A percentile compares a stretch with the other conserved stretches of the same genome.
phyloP scores from a whole-genome alignment of 345 rosid genomes.

The Brassica incana region DNA sequence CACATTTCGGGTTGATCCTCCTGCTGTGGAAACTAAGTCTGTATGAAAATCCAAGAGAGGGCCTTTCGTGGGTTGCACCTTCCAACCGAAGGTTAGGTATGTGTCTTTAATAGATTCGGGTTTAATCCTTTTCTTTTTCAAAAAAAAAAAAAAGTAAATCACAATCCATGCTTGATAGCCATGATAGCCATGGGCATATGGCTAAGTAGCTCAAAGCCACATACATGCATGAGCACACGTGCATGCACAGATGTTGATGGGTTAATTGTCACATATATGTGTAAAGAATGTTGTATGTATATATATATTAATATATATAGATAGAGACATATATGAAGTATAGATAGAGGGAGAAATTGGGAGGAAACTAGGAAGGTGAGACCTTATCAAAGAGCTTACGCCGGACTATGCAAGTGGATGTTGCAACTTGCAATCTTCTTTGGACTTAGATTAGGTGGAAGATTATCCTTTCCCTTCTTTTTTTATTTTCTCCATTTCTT shows the following conservation, averaged over 20 bases:
- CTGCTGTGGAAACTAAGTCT: too few species aligned
- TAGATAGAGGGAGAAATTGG: slow-evolving; percentile 22
- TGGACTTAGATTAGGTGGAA: slow-evolving; percentile 50
- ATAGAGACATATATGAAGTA: not conserved
- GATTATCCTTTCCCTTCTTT: slow-evolving; percentile 38
- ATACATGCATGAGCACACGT: slow-evolving; percentile 43
- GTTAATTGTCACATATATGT: slow-evolving; percentile 24
- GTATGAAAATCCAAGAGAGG: too few species aligned
- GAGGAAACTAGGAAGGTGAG: slow-evolving; percentile 30
- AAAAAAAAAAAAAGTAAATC: not conserved
- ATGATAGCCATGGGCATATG: not conserved
- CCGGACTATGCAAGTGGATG: slow-evolving; percentile 62
- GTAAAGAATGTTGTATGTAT: slow-evolving; percentile 17
- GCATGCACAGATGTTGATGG: slow-evolving; percentile 41
- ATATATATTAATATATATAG: not conserved
- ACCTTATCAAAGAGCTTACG: slow-evolving; percentile 50
- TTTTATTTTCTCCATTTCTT: slow-evolving; percentile 1
- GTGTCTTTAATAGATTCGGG: too few species aligned
- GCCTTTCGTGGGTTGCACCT: too few species aligned
- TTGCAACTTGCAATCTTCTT: slow-evolving; percentile 63
- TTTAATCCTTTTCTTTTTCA: too few species aligned
- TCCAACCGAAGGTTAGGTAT: too few species aligned
- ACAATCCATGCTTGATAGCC: not conserved
- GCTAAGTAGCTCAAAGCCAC: not conserved
- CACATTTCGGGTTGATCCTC: too few species aligned